Evolutionary conservation across 306 rosid species (phyloP).

Genomic region (Lathyrus oleraceus): DNA sequence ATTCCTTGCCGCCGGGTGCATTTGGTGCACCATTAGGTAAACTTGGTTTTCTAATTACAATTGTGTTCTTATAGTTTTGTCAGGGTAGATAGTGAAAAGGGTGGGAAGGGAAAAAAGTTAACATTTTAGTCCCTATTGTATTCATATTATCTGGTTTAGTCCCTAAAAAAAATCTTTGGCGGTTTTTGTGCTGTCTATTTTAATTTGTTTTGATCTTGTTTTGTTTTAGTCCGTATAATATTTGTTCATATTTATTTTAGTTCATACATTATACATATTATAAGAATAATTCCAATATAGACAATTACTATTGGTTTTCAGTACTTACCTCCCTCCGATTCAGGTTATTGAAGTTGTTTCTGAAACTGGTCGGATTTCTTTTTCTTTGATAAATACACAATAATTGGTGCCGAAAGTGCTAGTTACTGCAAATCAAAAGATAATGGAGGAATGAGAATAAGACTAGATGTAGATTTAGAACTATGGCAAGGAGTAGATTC

Average conservation of each 20-base stretch:
- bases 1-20: slow-evolving; percentile 72
- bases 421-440: no score
- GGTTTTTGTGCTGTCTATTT: background rate
- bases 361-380: no score
- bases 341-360: no score
- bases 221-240: background rate
- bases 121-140: background rate
- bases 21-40: slow-evolving; percentile 76
- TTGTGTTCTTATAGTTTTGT: slow-evolving; percentile 13
- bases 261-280: background rate
- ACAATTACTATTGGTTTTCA: no score
- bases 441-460: no score
- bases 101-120: background rate
- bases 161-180: background rate
- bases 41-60: slow-evolving; percentile 24
- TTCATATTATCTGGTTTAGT: background rate
- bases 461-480: no score
- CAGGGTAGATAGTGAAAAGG: background rate
- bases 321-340: no score
- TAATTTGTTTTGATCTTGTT: background rate
- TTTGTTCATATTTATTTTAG: background rate
- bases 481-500: no score
- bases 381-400: no score
- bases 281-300: background rate
- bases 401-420: no score